phyloP scores from a whole-genome alignment of 768 basidiomycete genomes.

The Leccinum imitatum region DNA sequence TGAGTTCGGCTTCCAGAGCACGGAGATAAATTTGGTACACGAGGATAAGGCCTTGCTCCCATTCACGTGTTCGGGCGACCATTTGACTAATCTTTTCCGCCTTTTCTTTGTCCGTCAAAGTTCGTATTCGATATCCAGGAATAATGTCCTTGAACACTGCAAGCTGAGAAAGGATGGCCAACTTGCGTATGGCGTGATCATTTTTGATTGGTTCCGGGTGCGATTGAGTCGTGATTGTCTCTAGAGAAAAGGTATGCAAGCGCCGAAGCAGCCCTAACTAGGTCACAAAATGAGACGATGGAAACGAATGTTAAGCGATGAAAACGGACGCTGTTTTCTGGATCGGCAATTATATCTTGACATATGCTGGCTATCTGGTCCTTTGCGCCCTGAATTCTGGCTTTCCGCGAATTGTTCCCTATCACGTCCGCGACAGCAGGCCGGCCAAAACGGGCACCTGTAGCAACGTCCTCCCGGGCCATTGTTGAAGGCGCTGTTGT shows the following conservation, averaged over 20 bases:
- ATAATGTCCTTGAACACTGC: constrained; percentile 96
- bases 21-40: constrained; percentile 90
- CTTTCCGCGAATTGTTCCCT: constrained; percentile 59
- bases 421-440: constrained; percentile 75
- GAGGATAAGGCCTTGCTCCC: constrained; percentile 89
- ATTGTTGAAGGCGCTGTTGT: constrained; percentile 32
- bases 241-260: constrained; percentile 83
- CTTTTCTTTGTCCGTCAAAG: constrained; percentile 87
- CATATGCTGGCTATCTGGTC: constrained; percentile 94
- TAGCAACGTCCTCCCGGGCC: constrained; percentile 63
- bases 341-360: constrained; percentile 91
- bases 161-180: constrained; percentile 86
- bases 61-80: constrained; percentile 87
- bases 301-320: background rate
- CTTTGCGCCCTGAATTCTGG: constrained; percentile 74
- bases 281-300: constrained; percentile 16
- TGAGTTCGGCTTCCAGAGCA: constrained; percentile 81
- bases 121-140: constrained; percentile 93
- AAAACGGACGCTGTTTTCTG: constrained; percentile 84
- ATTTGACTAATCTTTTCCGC: constrained; percentile 92
- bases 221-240: constrained; percentile 66
- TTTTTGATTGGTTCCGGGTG: constrained; percentile 73
- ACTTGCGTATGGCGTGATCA: constrained; percentile 78
- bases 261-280: constrained; percentile 89
- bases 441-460: constrained; percentile 87